A percentile compares a stretch with the other conserved stretches of the same genome.
These are phyloP conservation scores for Ampelocalamus luodianensis DNA, from an alignment of 176 grass and related monocot species.

Conservation along the genomic window DNA sequence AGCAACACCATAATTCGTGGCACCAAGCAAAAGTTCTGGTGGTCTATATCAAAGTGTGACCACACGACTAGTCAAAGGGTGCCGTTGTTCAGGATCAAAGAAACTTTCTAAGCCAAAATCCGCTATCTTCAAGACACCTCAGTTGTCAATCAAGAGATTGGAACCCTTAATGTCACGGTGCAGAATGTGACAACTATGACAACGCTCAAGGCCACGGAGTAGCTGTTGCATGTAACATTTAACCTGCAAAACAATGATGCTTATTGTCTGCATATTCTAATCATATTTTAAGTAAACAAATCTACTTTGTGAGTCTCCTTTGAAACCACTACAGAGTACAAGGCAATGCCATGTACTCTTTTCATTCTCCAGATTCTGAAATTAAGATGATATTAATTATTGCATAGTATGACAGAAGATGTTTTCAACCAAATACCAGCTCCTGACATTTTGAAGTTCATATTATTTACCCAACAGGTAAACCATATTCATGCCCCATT, in stretches of 20 bases:
- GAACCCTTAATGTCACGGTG: slow-evolving; percentile 99
- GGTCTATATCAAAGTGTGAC: slow-evolving; percentile 99
- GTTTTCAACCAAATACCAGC: background rate
- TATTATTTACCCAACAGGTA: no score
- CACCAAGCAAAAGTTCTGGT: slow-evolving; percentile 93
- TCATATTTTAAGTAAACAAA: slow-evolving; percentile 6
- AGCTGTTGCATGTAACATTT: slow-evolving; percentile 99
- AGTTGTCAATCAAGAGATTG: slow-evolving; percentile 97
- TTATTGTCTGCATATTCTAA: slow-evolving; percentile 16
- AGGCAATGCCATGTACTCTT: background rate
- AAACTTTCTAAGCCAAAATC: slow-evolving; percentile 99
- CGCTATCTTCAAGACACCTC: slow-evolving; percentile 91
- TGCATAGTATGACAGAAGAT: background rate
- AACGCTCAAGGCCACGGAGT: slow-evolving; percentile 91
- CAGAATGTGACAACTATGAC: slow-evolving; percentile 84
- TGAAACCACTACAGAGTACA: background rate
- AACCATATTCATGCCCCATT: no score
- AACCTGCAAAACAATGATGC: slow-evolving; percentile 55
- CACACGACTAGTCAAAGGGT: slow-evolving; percentile 95
- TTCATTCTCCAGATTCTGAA: background rate
- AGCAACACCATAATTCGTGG: slow-evolving; percentile 91
- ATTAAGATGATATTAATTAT: background rate
- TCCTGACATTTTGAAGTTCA: background rate
- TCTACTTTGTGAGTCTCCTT: slow-evolving; percentile 4
- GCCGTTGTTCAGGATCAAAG: slow-evolving; percentile 83